A percentile compares a stretch with the other conserved stretches of the same genome.
Conservation (phyloP, 1,284 basidiomycete species). For the Ganoderma lingzhi region DNA sequence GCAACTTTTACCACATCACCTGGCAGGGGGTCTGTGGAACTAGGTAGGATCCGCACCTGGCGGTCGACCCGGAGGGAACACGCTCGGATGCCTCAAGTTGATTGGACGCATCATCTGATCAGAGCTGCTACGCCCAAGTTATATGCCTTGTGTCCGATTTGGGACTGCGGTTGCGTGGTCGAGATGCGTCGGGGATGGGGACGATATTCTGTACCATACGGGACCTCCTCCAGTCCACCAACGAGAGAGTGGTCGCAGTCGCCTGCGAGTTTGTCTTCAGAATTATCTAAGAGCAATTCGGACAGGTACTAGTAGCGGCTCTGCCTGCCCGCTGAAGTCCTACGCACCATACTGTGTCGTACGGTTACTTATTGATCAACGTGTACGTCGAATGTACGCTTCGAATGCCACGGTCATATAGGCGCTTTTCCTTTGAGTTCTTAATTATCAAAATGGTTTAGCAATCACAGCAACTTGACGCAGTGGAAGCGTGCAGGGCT, state of each 20-base stretch:
- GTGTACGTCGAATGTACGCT: no score
- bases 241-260: no score
- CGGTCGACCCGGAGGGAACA: neutral
- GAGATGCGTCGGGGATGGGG: neutral
- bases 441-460: no score
- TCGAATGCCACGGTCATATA: no score
- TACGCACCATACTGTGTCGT: neutral
- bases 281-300: no score
- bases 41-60: neutral
- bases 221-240: neutral
- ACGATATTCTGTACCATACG: no score
- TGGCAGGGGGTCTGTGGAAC: neutral
- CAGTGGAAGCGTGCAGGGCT: slow-evolving; percentile 19
- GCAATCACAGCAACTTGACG: slow-evolving; percentile 8
- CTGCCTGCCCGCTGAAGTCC: no score
- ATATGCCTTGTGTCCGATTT: neutral
- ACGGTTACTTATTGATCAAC: no score
- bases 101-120: neutral
- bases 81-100: neutral
- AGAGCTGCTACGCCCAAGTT: neutral
- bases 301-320: no score
- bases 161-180: neutral
- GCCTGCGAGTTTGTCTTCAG: no score
- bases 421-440: no score
- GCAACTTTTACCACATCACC: neutral